Evolutionary conservation across 768 basidiomycete species (phyloP), one percentile per base, ranked within the genome.

Genomic region (Rhodotorula kratochvilovae): DNA sequence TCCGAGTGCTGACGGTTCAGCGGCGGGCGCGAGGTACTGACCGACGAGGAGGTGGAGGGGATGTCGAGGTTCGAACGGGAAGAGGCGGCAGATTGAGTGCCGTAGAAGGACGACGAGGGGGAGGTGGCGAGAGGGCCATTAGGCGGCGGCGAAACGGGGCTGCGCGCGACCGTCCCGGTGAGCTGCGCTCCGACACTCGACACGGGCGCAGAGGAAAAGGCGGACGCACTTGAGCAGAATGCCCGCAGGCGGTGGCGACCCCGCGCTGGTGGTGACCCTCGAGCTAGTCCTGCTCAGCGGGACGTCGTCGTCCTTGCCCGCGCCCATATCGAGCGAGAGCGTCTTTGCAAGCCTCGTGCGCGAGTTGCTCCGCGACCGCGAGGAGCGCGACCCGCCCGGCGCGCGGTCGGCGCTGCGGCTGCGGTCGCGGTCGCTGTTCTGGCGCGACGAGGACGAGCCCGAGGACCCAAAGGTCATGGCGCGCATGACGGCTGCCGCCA

Each of bases 141-240:
- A 19, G 33, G 16, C 31, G 27, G 54, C 2, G 54, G 16, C 54
- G 33, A 2, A 19, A 21, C 31, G 2, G 19, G 15, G 21, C 7
- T 35, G 5, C n/a, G n/a, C n/a, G n/a, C n/a, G n/a, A n/a, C n/a
- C n/a, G n/a, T n/a, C n/a, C n/a, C n/a, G n/a, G n/a, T n/a, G n/a
- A n/a, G n/a, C n/a, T n/a, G n/a, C n/a, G n/a, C n/a, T n/a, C n/a
- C n/a, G n/a, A n/a, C n/a, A n/a, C n/a, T n/a, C n/a, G n/a, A n/a
- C n/a, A n/a, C n/a, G 33, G 16, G 3, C 15, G 11, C 16, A 16
- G 29, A 15, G 10, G n/a, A n/a, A 31, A 31, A 0, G 33, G 27
- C 42, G n/a, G 45, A 60, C 73, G 46, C 19, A 74, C 73, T 68
- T 71, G 66, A 74, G 50, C 19, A 74, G 56, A 35, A 74, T 74